Evolutionary conservation across 768 basidiomycete species (phyloP), one percentile per base, ranked within the genome.

Genomic region (Cubamyces lactineus): DNA sequence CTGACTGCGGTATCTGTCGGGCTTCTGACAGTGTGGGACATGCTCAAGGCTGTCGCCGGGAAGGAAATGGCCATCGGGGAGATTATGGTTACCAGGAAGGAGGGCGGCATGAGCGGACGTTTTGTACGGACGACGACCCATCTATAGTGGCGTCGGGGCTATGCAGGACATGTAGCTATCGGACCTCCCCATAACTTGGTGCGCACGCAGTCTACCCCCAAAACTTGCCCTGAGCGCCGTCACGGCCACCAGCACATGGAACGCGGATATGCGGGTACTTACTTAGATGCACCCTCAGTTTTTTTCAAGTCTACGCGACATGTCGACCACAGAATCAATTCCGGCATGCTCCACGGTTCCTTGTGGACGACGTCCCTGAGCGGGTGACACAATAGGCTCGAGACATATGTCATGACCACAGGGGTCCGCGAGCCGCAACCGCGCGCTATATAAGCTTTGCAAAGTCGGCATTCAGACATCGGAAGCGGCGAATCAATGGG

Each of bases 21-120:
- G 5, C 79, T 92, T 34, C 77, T 96, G 56, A 92, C 92, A 1
- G 86, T 95, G 15, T 96, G 93, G 91, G 93, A 94, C 70, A 95
- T 96, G 94, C 81, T 95, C 30, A 95, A 96, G 75, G 89, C 89
- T 5, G 87, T 93, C 1, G 92, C 91, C 0, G 94, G 92, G n/a
- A 83, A 83, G 71, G 89, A 92, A 59, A 94, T 96, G 91, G 76
- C 83, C 61, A 91, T 97, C 39, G 79, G 84, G 19, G 82, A 85
- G 23, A 82, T 94, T 40, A 75, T 82, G 64, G 88, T 94, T 3
- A 76, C 78, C 1, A 73, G 76, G 34, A 95, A 95, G 73, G 77
- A 80, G 28, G 94, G 92, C 13, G 94, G 93, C 17, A 80, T 79
- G 73, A 88, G 86, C 67, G 89, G 86, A 13, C 84, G 88, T 74